These are phyloP conservation scores for Rhododendron simsii DNA, from an alignment of 148 eudicot genomes.

Conservation along the genomic window DNA sequence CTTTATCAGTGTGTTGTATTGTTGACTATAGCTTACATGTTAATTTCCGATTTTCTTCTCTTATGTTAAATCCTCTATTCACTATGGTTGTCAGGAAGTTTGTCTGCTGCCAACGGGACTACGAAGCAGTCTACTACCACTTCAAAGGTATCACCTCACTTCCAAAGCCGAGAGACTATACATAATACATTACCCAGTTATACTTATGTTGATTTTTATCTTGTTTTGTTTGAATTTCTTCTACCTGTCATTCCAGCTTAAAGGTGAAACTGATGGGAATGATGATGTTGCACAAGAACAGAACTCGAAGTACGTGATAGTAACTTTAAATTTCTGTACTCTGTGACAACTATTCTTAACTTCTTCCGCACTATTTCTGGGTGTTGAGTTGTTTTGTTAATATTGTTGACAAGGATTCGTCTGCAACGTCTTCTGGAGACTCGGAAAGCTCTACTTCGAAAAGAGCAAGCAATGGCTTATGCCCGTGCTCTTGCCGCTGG, in stretches of 20 bases:
- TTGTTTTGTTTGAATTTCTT: not conserved
- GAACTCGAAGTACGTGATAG: conserved; percentile 40
- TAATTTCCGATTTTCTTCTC: not conserved
- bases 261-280: conserved; percentile 27
- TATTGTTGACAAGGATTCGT: conserved; percentile 28
- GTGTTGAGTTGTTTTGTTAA: conserved; percentile 12
- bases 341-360: not conserved
- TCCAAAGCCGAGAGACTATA: not conserved
- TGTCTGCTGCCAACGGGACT: conserved; percentile 24
- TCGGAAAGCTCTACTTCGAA: conserved; percentile 45
- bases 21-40: not conserved
- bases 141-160: conserved; percentile 29
- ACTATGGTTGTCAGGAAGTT: conserved; percentile 21
- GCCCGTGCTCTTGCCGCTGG: conserved; percentile 62
- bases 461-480: conserved; percentile 68
- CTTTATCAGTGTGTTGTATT: not conserved
- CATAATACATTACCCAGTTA: not conserved
- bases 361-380: not conserved
- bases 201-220: not conserved
- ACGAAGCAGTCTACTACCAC: conserved; percentile 33
- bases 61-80: not conserved
- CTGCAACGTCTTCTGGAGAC: conserved; percentile 49
- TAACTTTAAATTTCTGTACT: not conserved
- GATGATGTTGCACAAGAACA: conserved; percentile 32
- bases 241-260: conserved; percentile 16